Evolutionary conservation across 1,284 basidiomycete species (phyloP), one percentile per base, ranked within the genome.

Genomic region (Leccinum laetum): DNA sequence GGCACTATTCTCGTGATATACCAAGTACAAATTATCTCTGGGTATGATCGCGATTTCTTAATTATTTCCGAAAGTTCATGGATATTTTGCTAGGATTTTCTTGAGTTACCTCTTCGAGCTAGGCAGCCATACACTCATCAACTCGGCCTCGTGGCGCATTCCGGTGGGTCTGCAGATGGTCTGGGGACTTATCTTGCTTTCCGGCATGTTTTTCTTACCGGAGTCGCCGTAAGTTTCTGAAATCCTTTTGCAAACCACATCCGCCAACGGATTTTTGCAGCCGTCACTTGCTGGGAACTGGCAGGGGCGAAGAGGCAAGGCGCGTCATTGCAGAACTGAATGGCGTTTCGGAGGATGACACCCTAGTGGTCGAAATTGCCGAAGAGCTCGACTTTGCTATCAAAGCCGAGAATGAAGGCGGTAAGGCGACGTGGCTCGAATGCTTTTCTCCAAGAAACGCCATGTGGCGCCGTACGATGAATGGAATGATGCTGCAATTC

Each of bases 401-500:
- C 72, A 79, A 78, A 14, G 84, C 82, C 4, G 90, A 93, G 75
- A 92, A 92, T 70, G 86, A 90, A 66, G 90, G 89, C 26, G 92
- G 92, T 10, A 90, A 91, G 73, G 90, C 89, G 10, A 90, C 87
- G 0, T 94, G 91, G 92, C 39, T 82, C 32, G 92, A 94, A 74
- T 92, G 91, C 76, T 93, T 94, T 82, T 89, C 87, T 0, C 81
- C 82, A 5, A 78, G 87, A 55, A 91, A 92, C 70, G 79, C 82
- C 70, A 78, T 93, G 29, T 92, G 89, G 86, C 89, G 87, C 75
- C 82, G 91, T 59, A 92, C 89, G 14, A 74, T 82, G 35, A 93
- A 91, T 67, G 88, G 89, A 35, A 92, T 92, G 86, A 91, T 93
- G 88, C 77, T 94, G 44, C 90, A 92, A 73, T 92, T 93, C 72